Percentiles rank a stretch among this genome's conserved stretches.
phyloP scores from a whole-genome alignment of 768 basidiomycete species.

The Mycena metata region DNA sequence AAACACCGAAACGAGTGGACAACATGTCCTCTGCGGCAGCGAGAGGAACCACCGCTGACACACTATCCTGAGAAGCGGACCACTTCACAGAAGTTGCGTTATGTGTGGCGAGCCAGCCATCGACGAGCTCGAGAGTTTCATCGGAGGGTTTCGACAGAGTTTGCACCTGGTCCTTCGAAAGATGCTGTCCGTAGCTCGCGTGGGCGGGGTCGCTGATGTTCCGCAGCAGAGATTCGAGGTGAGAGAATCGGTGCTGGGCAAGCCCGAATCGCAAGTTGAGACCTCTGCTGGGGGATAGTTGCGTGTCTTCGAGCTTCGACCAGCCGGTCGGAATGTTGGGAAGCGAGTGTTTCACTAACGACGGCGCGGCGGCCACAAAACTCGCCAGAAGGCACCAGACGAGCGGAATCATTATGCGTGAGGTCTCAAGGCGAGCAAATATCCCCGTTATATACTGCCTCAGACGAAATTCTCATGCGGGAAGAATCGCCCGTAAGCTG shows the following conservation, averaged over 20 bases:
- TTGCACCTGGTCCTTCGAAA: slow-evolving; percentile 62
- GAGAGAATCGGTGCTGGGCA: slow-evolving; percentile 45
- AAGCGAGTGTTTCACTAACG: slow-evolving; percentile 30
- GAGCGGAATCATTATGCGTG: neutral
- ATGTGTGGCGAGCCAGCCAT: slow-evolving; percentile 25
- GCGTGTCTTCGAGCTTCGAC: slow-evolving; percentile 12
- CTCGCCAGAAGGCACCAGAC: slow-evolving; percentile 15
- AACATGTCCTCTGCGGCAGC: slow-evolving; percentile 62
- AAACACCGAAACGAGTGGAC: slow-evolving; percentile 55
- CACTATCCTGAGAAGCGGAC: slow-evolving; percentile 64
- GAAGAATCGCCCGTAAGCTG: too few species aligned
- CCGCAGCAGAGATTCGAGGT: slow-evolving; percentile 49
- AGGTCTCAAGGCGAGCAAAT: neutral
- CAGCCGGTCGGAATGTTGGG: slow-evolving; percentile 30
- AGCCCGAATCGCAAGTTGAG: slow-evolving; percentile 56
- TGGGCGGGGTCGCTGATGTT: slow-evolving; percentile 51
- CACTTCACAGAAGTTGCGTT: slow-evolving; percentile 46
- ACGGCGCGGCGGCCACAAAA: neutral
- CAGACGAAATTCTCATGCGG: too few species aligned
- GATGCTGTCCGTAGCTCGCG: slow-evolving; percentile 48
- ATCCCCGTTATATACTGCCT: too few species aligned
- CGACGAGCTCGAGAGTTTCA: slow-evolving; percentile 46
- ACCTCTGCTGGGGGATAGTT: slow-evolving; percentile 3
- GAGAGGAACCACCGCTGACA: slow-evolving; percentile 58
- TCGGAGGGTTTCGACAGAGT: slow-evolving; percentile 54